phyloP scores from a whole-genome alignment of 2,329 filamentous ascomycete genomes.

The Aspergillus quadrilineatus region DNA sequence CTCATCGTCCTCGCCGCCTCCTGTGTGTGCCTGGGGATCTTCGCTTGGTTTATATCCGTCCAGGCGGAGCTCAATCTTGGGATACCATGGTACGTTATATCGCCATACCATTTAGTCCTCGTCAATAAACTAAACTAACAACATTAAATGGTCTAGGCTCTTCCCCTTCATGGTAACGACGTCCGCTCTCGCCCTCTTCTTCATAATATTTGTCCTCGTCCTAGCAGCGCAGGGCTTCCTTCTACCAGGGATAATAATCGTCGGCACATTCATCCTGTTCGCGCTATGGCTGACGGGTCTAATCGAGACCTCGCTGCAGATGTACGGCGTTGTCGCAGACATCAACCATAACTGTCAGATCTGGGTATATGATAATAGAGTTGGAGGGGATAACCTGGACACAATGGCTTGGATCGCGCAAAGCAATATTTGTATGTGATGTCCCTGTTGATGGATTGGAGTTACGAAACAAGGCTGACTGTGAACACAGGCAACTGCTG shows the following conservation, averaged over 20 bases:
- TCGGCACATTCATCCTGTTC: conserved; percentile 61
- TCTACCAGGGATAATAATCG: conserved; percentile 59
- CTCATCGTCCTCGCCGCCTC: conserved; percentile 61
- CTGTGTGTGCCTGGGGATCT: conserved; percentile 59
- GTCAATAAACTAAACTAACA: background rate
- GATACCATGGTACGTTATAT: conserved; percentile 58
- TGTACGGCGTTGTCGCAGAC: conserved; percentile 57
- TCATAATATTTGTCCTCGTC: conserved; percentile 58
- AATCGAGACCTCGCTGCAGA: conserved; percentile 63
- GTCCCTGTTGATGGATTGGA: too few species aligned
- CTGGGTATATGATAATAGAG: conserved; percentile 51
- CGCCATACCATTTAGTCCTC: background rate
- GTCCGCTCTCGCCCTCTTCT: conserved; percentile 56
- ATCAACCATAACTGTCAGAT: conserved; percentile 60
- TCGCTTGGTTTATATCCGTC: conserved; percentile 59
- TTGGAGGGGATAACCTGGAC: conserved; percentile 50
- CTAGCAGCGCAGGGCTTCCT: conserved; percentile 57
- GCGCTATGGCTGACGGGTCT: conserved; percentile 62
- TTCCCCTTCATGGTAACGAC: conserved; percentile 64
- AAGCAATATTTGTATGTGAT: conserved; percentile 58
- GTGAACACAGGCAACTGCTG: conserved; percentile 54
- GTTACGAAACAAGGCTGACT: background rate
- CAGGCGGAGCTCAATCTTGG: conserved; percentile 56
- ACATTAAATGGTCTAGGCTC: conserved; percentile 48
- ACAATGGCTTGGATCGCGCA: conserved; percentile 64